Conservation (phyloP, 768 basidiomycete genomes). For the Mycena amicta region DNA sequence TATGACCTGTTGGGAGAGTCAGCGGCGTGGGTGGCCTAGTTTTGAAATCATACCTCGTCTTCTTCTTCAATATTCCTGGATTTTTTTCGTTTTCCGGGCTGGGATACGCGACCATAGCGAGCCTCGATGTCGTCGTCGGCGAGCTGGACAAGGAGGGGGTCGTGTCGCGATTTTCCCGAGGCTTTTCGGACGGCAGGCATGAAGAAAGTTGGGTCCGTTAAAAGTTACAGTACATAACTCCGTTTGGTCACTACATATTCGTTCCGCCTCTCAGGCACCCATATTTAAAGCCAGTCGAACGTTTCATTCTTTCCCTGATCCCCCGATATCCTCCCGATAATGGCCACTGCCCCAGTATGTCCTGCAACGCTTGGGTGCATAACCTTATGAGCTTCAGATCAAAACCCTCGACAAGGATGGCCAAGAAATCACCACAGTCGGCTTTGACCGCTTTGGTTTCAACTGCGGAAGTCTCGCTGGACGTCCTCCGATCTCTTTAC, state of each 20-base stretch:
- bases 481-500: conserved; percentile 85
- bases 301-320: conserved; percentile 8
- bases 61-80: conserved; percentile 44
- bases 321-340: conserved; percentile 15
- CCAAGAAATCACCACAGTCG: conserved; percentile 75
- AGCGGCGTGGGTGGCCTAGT: conserved; percentile 13
- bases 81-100: conserved; percentile 77
- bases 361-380: conserved; percentile 10
- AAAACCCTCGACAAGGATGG: conserved; percentile 75
- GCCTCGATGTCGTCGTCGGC: conserved; percentile 73
- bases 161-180: conserved; percentile 68
- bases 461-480: conserved; percentile 81
- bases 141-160: conserved; percentile 85
- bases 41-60: conserved; percentile 40
- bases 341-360: conserved; percentile 13
- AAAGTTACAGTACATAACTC: background rate
- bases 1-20: conserved; percentile 49
- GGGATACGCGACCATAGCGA: conserved; percentile 78
- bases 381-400: conserved; percentile 44
- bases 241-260: background rate
- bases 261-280: conserved; percentile 6
- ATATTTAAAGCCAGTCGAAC: conserved; percentile 3
- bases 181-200: conserved; percentile 71
- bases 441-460: conserved; percentile 86
- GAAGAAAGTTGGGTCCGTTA: no score